phyloP scores from a whole-genome alignment of 495 filamentous ascomycete genomes.

The Penicillium coffeae region DNA sequence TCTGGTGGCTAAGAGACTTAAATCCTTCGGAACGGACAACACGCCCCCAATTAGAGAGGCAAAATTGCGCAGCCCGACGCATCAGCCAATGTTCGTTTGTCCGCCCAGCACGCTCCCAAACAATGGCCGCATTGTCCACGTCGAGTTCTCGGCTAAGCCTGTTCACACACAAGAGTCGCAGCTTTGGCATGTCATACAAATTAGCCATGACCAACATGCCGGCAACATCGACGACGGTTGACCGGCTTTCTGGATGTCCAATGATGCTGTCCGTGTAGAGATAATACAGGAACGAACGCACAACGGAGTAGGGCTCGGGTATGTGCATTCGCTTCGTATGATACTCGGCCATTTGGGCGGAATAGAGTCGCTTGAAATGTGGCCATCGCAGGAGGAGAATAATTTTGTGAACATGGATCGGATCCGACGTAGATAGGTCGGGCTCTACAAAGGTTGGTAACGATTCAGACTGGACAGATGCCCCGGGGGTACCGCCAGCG shows the following conservation, averaged over 20 bases:
- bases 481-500: constrained; percentile 38
- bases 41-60: constrained; percentile 89
- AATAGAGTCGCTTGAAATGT: constrained; percentile 86
- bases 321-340: constrained; percentile 97
- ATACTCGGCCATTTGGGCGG: constrained; percentile 92
- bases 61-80: constrained; percentile 80
- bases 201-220: constrained; percentile 97
- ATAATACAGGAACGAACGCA: constrained; percentile 92
- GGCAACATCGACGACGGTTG: constrained; percentile 79
- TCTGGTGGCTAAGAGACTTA: constrained; percentile 67
- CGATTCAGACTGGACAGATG: constrained; percentile 28
- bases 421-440: constrained; percentile 64
- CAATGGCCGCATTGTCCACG: constrained; percentile 87
- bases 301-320: constrained; percentile 90
- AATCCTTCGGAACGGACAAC: constrained; percentile 88
- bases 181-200: constrained; percentile 91
- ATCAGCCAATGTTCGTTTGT: constrained; percentile 92
- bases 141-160: constrained; percentile 85
- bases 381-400: constrained; percentile 95
- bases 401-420: constrained; percentile 87
- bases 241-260: constrained; percentile 56
- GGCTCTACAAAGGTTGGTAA: constrained; percentile 59
- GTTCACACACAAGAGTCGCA: constrained; percentile 85
- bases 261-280: constrained; percentile 93
- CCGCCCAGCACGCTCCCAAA: constrained; percentile 89